A percentile compares a stretch with the other conserved stretches of the same genome.
Evolutionary conservation across 306 rosid genomes (phyloP).

Genomic region (Quercus rubra): DNA sequence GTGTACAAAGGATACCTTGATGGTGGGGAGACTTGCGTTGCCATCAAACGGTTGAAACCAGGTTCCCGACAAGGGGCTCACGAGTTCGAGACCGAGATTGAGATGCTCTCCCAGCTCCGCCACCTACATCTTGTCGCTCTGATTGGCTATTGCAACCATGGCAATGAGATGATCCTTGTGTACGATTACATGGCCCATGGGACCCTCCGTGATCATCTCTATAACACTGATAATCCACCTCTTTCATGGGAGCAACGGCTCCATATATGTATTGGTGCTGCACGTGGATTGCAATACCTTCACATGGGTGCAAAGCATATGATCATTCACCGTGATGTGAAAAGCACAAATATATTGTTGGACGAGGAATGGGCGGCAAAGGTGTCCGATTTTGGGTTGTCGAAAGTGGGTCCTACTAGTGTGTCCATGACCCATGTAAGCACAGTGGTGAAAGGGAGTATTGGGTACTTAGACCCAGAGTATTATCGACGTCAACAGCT

Average conservation of each 20-base stretch:
- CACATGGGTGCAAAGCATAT: background rate
- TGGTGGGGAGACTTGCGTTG: slow-evolving; percentile 7
- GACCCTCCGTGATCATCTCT: too few species aligned
- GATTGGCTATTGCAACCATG: too few species aligned
- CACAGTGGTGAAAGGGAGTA: slow-evolving; percentile 25
- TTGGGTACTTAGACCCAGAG: slow-evolving; percentile 31
- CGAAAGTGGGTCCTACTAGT: slow-evolving; percentile 8
- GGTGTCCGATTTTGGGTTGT: slow-evolving; percentile 27
- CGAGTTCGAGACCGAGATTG: slow-evolving; percentile 28
- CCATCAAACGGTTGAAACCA: slow-evolving; percentile 19
- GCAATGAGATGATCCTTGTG: too few species aligned
- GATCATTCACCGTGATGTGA: slow-evolving; percentile 26
- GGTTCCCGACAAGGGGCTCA: slow-evolving; percentile 11
- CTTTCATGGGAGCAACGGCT: slow-evolving; percentile 10
- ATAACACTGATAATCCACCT: too few species aligned
- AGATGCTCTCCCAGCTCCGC: slow-evolving; percentile 29
- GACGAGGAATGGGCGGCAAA: slow-evolving; percentile 26
- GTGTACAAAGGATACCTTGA: background rate
- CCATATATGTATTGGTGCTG: slow-evolving; percentile 5
- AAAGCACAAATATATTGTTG: slow-evolving; percentile 16
- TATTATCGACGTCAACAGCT: background rate
- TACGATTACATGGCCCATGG: too few species aligned
- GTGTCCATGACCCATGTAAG: slow-evolving; percentile 26
- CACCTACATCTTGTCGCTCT: background rate
- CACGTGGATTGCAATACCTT: slow-evolving; percentile 4